phyloP scores from a whole-genome alignment of 2,329 filamentous ascomycete species.

The Scortechinia acanthostroma region DNA sequence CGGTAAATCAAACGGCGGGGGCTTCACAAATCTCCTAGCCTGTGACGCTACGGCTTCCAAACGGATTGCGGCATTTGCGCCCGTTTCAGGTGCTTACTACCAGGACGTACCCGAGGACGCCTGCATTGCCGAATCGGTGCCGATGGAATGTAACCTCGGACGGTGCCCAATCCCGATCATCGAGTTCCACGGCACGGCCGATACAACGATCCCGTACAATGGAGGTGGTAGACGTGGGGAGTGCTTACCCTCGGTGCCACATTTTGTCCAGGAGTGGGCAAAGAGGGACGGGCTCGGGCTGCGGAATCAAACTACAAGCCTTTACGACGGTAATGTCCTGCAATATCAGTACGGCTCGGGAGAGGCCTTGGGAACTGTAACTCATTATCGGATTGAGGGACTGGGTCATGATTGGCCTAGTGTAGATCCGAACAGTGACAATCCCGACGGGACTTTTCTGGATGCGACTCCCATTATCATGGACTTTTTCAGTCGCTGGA shows the following conservation, averaged over 20 bases:
- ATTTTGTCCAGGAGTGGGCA: background rate
- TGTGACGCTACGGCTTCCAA: conserved; percentile 26
- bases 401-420: conserved; percentile 13
- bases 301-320: background rate
- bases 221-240: background rate
- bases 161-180: background rate
- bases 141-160: background rate
- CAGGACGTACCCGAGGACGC: conserved; percentile 4
- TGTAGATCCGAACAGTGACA: conserved; percentile 9
- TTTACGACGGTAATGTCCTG: background rate
- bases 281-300: background rate
- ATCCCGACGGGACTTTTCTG: conserved; percentile 7
- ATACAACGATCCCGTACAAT: background rate
- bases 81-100: conserved; percentile 34
- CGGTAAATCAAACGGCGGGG: conserved; percentile 37
- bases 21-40: conserved; percentile 28
- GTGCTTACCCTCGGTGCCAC: background rate
- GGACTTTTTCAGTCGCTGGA: conserved; percentile 9
- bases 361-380: background rate
- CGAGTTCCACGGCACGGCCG: conserved; percentile 1
- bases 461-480: conserved; percentile 11
- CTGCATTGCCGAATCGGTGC: background rate
- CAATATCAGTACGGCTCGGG: background rate
- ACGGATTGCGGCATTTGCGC: conserved; percentile 35
- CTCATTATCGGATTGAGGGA: background rate